Percentiles rank a stretch among this genome's conserved stretches.
These are phyloP conservation scores for Vitis vinifera DNA, from an alignment of 164 flowering plant genomes.

Conservation along the genomic window ASM3070453v1 NC_081814.1:6370501-6371000, in stretches of 20 bases:
- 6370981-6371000: not conserved
- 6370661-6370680: conserved; percentile 36
- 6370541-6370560: conserved; percentile 34
- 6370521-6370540: conserved; percentile 44
- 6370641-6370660: conserved; percentile 6
- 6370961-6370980: conserved; percentile 1
- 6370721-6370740: conserved; percentile 5
- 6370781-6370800: not conserved
- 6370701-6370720: conserved; percentile 19
- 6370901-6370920: not conserved
- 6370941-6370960: conserved; percentile 18
- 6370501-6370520: conserved; percentile 40
- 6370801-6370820: not conserved
- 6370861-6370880: conserved; percentile 12
- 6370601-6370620: conserved; percentile 31
- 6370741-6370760: not conserved
- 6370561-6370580: conserved; percentile 46
- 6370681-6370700: conserved; percentile 28
- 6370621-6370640: conserved; percentile 30
- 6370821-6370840: conserved; percentile 16
- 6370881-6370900: not conserved
- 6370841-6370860: conserved; percentile 13
- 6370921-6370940: not conserved
- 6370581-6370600: conserved; percentile 47
- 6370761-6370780: too few relatives aligned